These are phyloP conservation scores for Geotrichum macrosporum DNA, from an alignment of 1,139 yeast genomes.

Conservation along the genomic window DNA sequence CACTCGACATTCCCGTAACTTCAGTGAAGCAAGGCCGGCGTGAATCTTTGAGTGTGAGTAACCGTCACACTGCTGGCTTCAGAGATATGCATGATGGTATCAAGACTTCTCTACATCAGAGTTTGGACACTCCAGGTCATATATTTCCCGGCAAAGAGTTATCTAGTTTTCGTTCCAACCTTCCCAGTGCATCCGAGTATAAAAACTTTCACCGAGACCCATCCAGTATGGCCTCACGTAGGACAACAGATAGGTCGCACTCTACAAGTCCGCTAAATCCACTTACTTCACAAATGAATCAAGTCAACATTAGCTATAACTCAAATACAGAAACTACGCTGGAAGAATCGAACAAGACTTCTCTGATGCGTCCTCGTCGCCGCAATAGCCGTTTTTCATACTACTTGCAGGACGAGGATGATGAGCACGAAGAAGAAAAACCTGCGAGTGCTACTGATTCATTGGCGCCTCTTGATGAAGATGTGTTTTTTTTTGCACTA, in stretches of 20 bases:
- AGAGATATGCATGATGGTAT: conserved; percentile 26
- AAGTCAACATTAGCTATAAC: too few species aligned
- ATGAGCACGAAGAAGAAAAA: conserved; percentile 1
- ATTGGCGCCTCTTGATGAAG: conserved; percentile 8
- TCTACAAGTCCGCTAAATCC: not conserved
- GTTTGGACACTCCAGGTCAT: conserved; percentile 16
- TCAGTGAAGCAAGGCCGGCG: conserved; percentile 16
- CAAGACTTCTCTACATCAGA: conserved; percentile 25
- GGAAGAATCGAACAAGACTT: too few species aligned
- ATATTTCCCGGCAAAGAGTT: conserved; percentile 16
- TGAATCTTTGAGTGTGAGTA: conserved; percentile 25
- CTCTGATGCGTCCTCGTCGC: too few species aligned
- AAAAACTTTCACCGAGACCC: too few species aligned
- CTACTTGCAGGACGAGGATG: conserved; percentile 3
- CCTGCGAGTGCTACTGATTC: conserved; percentile 1
- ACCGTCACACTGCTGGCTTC: conserved; percentile 25
- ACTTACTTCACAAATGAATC: not conserved
- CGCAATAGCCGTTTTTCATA: conserved; percentile 9
- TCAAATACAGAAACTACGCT: not conserved
- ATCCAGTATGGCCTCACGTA: not conserved
- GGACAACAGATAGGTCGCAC: not conserved
- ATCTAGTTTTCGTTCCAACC: conserved; percentile 10
- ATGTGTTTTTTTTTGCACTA: conserved; percentile 19
- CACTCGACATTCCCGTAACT: conserved; percentile 17
- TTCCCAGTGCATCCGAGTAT: not conserved